Evolutionary conservation across 2,329 filamentous ascomycete genomes (phyloP).

Genomic region (Chaetomium sp.): DNA sequence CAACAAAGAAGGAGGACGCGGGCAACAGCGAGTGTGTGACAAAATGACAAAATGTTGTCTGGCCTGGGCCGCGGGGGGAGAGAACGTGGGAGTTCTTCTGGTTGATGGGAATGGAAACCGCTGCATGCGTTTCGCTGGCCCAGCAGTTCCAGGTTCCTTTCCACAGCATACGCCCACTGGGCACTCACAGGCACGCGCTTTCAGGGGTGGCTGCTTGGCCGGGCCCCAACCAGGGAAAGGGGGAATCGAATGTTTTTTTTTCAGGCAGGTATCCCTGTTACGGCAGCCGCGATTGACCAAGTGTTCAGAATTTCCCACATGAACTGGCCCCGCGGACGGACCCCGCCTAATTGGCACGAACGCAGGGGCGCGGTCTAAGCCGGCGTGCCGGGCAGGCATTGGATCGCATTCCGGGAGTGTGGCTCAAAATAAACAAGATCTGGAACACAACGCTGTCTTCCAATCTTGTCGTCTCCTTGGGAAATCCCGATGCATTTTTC

Average conservation of each 20-base stretch:
- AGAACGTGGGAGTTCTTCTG: conserved; percentile 9
- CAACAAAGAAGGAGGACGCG: conserved; percentile 17
- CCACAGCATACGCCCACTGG: neutral
- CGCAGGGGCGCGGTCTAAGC: conserved; percentile 13
- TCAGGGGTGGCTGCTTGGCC: conserved; percentile 4
- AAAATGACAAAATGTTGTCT: conserved; percentile 7
- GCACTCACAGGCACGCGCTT: neutral
- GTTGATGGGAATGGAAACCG: conserved; percentile 3
- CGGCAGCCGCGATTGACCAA: conserved; percentile 16
- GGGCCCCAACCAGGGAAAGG: conserved; percentile 13
- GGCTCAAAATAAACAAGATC: conserved; percentile 24
- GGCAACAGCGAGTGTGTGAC: conserved; percentile 7
- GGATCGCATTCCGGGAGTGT: conserved; percentile 11
- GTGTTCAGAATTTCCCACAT: conserved; percentile 19
- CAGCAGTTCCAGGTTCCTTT: conserved; percentile 11
- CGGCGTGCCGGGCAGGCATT: conserved; percentile 13
- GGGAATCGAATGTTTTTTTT: conserved; percentile 20
- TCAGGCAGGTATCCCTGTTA: conserved; percentile 8
- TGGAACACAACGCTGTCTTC: conserved; percentile 15
- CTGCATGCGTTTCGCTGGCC: conserved; percentile 9
- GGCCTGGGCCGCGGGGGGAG: neutral
- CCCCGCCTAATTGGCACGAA: conserved; percentile 17
- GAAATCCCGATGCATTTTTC: no score
- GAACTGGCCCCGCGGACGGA: conserved; percentile 14
- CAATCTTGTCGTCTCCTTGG: neutral